Evolutionary conservation across 1,284 basidiomycete species (phyloP).

Genomic region (Trametes hirsuta): DNA sequence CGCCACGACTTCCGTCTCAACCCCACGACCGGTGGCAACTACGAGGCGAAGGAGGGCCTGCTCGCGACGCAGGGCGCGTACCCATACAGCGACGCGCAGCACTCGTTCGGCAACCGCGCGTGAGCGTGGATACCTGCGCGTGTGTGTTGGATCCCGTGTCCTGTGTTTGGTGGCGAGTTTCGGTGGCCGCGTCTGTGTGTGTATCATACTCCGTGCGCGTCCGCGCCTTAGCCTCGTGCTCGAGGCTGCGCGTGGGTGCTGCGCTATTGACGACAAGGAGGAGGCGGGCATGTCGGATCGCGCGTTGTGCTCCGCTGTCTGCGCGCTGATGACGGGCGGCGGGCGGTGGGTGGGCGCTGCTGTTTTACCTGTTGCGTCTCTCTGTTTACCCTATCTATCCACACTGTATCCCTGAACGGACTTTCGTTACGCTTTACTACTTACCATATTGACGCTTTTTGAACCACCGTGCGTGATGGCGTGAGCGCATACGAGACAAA

Average conservation of each 20-base stretch:
- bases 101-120: conserved; percentile 31
- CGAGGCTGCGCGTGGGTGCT: not conserved
- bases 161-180: not conserved
- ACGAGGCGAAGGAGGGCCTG: conserved; percentile 36
- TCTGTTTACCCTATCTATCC: conserved; percentile 5
- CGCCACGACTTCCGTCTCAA: conserved; percentile 32
- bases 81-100: conserved; percentile 33
- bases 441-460: conserved; percentile 1
- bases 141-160: not conserved
- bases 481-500: not conserved
- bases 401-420: conserved; percentile 12
- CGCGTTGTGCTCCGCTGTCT: not conserved
- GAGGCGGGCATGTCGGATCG: not conserved
- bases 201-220: conserved; percentile 6
- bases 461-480: not conserved
- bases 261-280: not conserved
- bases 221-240: not conserved
- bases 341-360: not conserved
- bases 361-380: not conserved
- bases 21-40: conserved; percentile 29
- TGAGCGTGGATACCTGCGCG: not conserved
- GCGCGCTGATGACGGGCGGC: not conserved
- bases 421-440: not conserved
- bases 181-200: not conserved
- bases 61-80: conserved; percentile 29